Evolutionary conservation across 2,329 filamentous ascomycete species (phyloP).

Genomic region (Colletotrichum coccodes): DNA sequence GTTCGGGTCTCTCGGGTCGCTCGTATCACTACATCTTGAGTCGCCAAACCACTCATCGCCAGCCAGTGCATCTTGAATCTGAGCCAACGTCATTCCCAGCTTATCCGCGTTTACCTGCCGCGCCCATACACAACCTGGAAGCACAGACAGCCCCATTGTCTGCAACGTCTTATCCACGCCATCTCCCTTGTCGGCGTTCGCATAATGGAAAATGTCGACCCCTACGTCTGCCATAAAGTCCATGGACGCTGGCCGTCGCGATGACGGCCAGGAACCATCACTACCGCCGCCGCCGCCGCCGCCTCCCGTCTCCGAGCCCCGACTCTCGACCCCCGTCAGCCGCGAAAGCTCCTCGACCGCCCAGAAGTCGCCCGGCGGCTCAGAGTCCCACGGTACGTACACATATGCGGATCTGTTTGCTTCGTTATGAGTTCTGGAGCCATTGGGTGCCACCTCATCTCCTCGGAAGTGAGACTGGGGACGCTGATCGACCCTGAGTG

Average conservation of each 20-base stretch:
- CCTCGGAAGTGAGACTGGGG: neutral
- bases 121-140: neutral
- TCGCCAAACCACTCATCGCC: neutral
- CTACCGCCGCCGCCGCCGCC: neutral
- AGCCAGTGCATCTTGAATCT: neutral
- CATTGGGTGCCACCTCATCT: neutral
- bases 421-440: neutral
- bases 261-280: constrained; percentile 6
- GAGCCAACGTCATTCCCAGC: neutral
- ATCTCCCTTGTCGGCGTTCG: neutral
- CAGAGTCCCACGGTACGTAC: constrained; percentile 44
- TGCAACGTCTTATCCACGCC: neutral
- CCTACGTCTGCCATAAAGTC: constrained; percentile 29
- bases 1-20: constrained; percentile 22
- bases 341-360: constrained; percentile 22
- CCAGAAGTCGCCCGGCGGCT: constrained; percentile 38
- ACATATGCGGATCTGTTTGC: neutral
- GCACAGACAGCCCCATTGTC: neutral
- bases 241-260: constrained; percentile 25
- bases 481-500: neutral
- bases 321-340: constrained; percentile 37
- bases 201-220: constrained; percentile 35
- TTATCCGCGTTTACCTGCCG: neutral
- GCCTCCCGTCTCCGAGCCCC: constrained; percentile 37
- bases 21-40: constrained; percentile 23